A percentile compares a stretch with the other conserved stretches of the same genome.
Evolutionary conservation across 2,329 filamentous ascomycete species (phyloP).

Genomic region (Aspergillus pseudonomiae): DNA sequence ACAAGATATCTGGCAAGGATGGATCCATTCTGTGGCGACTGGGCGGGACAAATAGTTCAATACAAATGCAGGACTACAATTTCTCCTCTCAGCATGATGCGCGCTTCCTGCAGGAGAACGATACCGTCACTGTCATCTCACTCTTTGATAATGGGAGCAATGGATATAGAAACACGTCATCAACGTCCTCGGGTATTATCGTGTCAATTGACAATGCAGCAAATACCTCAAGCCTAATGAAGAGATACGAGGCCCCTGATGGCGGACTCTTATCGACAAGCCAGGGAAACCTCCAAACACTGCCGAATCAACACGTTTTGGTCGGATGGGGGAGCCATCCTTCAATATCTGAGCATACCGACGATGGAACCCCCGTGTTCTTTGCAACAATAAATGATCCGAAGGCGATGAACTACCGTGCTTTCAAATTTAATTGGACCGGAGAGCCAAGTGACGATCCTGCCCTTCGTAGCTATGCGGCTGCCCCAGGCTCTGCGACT

Average conservation of each 20-base stretch:
- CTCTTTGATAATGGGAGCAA: conserved; percentile 48
- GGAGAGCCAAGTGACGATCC: conserved; percentile 43
- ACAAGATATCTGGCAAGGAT: conserved; percentile 44
- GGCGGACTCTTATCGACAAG: conserved; percentile 36
- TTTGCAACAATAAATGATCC: conserved; percentile 39
- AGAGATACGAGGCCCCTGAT: conserved; percentile 34
- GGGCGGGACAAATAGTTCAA: conserved; percentile 41
- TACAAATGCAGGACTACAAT: conserved; percentile 41
- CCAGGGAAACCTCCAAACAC: conserved; percentile 44
- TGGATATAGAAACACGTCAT: conserved; percentile 42
- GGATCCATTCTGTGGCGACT: conserved; percentile 45
- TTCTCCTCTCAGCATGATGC: conserved; percentile 49
- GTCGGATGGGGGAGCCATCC: conserved; percentile 48
- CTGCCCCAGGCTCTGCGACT: conserved; percentile 28
- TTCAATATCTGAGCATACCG: conserved; percentile 44
- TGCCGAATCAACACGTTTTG: conserved; percentile 41
- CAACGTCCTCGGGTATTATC: conserved; percentile 43
- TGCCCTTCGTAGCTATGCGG: conserved; percentile 41
- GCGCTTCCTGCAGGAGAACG: conserved; percentile 42
- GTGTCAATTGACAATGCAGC: conserved; percentile 41
- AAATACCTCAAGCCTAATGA: conserved; percentile 38
- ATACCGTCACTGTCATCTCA: conserved; percentile 41
- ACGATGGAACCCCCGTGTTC: conserved; percentile 40
- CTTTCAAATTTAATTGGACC: conserved; percentile 46
- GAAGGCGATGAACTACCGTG: conserved; percentile 46